phyloP scores from a whole-genome alignment of 331 rosid species.

The Cucumis variabilis region DNA sequence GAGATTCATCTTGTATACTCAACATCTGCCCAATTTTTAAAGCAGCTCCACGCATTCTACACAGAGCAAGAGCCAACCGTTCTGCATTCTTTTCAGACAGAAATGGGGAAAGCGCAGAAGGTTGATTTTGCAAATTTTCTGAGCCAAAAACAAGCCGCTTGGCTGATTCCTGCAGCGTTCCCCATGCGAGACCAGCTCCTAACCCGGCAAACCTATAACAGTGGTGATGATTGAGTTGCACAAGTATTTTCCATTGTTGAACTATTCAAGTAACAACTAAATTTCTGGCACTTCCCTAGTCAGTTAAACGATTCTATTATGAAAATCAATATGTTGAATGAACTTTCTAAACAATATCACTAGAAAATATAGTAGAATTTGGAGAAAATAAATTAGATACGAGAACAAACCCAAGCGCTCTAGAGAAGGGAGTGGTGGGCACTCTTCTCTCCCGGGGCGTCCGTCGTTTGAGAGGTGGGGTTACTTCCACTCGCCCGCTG shows the following conservation, averaged over 20 bases:
- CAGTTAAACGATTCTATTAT: not conserved
- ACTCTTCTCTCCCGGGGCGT: slow-evolving; percentile 89
- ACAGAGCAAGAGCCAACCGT: slow-evolving; percentile 86
- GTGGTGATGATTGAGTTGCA: not conserved
- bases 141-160: slow-evolving; percentile 82
- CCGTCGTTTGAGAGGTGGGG: slow-evolving; percentile 51
- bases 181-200: slow-evolving; percentile 97
- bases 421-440: slow-evolving; percentile 87
- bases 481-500: slow-evolving; percentile 36
- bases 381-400: not conserved
- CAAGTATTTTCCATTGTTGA: not conserved
- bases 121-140: slow-evolving; percentile 50
- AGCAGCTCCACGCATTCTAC: slow-evolving; percentile 98
- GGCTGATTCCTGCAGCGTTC: slow-evolving; percentile 91
- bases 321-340: not conserved
- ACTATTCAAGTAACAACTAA: not conserved
- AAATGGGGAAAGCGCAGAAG: slow-evolving; percentile 65
- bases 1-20: slow-evolving; percentile 95
- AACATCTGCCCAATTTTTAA: slow-evolving; percentile 96
- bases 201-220: slow-evolving; percentile 82
- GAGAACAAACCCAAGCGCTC: slow-evolving; percentile 85
- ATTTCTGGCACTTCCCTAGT: not conserved
- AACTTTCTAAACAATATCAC: not conserved
- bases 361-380: too few species aligned
- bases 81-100: slow-evolving; percentile 83